Evolutionary conservation across 306 rosid genomes (phyloP), one percentile per base, ranked within the genome.

Genomic region (Vigna hirtella): DNA sequence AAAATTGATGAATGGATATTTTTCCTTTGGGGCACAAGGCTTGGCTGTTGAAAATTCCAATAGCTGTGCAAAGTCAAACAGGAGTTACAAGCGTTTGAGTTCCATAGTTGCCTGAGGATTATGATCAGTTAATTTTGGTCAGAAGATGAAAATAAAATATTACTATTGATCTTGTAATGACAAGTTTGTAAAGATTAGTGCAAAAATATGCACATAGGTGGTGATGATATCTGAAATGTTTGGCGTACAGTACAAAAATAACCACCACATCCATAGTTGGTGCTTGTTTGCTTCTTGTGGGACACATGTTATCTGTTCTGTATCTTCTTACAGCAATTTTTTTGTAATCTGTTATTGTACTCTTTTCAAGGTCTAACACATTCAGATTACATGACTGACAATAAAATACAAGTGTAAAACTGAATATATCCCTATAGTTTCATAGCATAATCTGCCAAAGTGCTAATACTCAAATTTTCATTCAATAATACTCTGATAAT

Each of bases 1-100:
- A 87, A 82, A 85, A 84, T 11, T 90, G 83, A 91, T 91, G 91
- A 91, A 87, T 80, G 78, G 79, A 18, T 91, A 87, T 80, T 78
- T 91, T 66, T 82, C 90, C 70, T 87, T 93, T 68, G 97, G 96
- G 22, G 89, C 97, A 34, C 93, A 91, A 43, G 93, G 87, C 47
- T 63, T 88, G 17, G 81, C 80, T 0, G 74, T 69, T 57, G 86
- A 91, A 62, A 89, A 87, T 72, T 73, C 92, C 50, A 57, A 79
- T 79, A 70, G 82, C 81, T 84, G 85, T 57, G 64, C 82, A 28
- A 75, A 80, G 73, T 42, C 84, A 72, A 77, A 76, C 67, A 82
- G 74, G 51, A 76, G 75, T 72, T 74, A 70, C 61, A 84, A 82
- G 51, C 82, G 78, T 53, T 82, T 82, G 55, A 77, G 82, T 63